A percentile compares a stretch with the other conserved stretches of the same genome.
These are phyloP conservation scores for Ascochyta viciae-villosae DNA, from an alignment of 2,329 filamentous ascomycete species.

Conservation along the genomic window DNA sequence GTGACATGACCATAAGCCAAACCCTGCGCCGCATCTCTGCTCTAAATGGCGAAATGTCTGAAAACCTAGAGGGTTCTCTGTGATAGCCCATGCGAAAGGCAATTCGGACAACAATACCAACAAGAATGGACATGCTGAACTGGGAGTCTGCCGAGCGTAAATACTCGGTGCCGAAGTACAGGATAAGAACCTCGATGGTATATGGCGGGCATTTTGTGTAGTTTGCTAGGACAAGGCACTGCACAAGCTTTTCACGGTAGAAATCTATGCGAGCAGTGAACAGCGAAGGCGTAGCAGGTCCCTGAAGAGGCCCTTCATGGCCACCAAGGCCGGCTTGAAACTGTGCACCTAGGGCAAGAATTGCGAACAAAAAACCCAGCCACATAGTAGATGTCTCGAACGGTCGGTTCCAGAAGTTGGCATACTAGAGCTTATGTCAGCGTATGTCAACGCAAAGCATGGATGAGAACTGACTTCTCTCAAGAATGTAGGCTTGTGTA, in stretches of 20 bases:
- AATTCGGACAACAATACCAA: constrained; percentile 42
- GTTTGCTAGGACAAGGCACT: constrained; percentile 43
- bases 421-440: constrained; percentile 44
- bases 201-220: constrained; percentile 46
- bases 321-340: constrained; percentile 31
- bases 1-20: constrained; percentile 61
- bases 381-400: constrained; percentile 50
- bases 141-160: constrained; percentile 40
- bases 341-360: constrained; percentile 43
- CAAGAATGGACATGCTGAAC: constrained; percentile 38
- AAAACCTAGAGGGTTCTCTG: constrained; percentile 49
- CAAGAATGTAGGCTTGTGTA: constrained; percentile 41
- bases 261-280: constrained; percentile 34
- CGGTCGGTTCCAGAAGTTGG: constrained; percentile 53
- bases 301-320: constrained; percentile 5
- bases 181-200: constrained; percentile 40
- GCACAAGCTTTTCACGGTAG: constrained; percentile 43
- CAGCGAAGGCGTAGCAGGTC: constrained; percentile 20
- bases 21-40: constrained; percentile 67
- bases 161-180: constrained; percentile 42
- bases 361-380: constrained; percentile 54
- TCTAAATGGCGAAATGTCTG: constrained; percentile 59
- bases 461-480: constrained; percentile 25
- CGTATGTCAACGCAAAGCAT: too few species aligned
- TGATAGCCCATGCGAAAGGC: constrained; percentile 53